These are phyloP conservation scores for Bisporella sp. DNA, from an alignment of 2,329 filamentous ascomycete species.

Conservation along the genomic window DNA sequence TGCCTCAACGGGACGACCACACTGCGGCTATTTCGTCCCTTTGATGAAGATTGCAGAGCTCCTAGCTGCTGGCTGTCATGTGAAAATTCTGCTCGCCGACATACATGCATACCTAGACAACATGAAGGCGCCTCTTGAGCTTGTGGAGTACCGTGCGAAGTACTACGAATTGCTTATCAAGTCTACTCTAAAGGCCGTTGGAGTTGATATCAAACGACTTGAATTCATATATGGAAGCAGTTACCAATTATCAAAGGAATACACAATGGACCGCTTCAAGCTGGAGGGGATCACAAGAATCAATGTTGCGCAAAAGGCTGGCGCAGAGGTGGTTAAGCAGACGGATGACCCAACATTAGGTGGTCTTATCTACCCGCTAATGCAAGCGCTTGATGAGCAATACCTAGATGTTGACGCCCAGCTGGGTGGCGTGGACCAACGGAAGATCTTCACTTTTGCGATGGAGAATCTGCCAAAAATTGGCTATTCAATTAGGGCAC, in stretches of 20 bases:
- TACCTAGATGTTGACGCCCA: slow-evolving; percentile 83
- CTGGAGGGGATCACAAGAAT: slow-evolving; percentile 38
- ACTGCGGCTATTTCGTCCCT: slow-evolving; percentile 77
- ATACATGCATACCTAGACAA: slow-evolving; percentile 77
- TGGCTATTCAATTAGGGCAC: slow-evolving; percentile 67
- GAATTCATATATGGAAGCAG: slow-evolving; percentile 78
- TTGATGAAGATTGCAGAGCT: slow-evolving; percentile 87
- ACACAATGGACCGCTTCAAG: slow-evolving; percentile 85
- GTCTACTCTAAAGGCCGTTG: slow-evolving; percentile 48
- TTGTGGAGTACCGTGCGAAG: slow-evolving; percentile 72
- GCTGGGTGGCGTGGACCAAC: slow-evolving; percentile 80
- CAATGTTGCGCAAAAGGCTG: slow-evolving; percentile 68
- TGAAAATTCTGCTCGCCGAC: slow-evolving; percentile 69
- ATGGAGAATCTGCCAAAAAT: slow-evolving; percentile 80
- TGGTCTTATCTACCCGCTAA: slow-evolving; percentile 74
- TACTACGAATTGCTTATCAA: slow-evolving; percentile 80
- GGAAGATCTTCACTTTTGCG: slow-evolving; percentile 83
- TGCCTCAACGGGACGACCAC: slow-evolving; percentile 56
- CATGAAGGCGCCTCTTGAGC: slow-evolving; percentile 80
- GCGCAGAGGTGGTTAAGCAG: slow-evolving; percentile 93
- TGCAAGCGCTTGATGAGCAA: slow-evolving; percentile 82
- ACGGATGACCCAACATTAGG: slow-evolving; percentile 66
- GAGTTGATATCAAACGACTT: slow-evolving; percentile 65
- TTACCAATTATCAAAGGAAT: slow-evolving; percentile 68
- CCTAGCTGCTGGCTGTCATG: slow-evolving; percentile 74